These are phyloP conservation scores for Crepidotus variabilis DNA, from an alignment of 768 basidiomycete genomes.

Conservation along the genomic window DNA sequence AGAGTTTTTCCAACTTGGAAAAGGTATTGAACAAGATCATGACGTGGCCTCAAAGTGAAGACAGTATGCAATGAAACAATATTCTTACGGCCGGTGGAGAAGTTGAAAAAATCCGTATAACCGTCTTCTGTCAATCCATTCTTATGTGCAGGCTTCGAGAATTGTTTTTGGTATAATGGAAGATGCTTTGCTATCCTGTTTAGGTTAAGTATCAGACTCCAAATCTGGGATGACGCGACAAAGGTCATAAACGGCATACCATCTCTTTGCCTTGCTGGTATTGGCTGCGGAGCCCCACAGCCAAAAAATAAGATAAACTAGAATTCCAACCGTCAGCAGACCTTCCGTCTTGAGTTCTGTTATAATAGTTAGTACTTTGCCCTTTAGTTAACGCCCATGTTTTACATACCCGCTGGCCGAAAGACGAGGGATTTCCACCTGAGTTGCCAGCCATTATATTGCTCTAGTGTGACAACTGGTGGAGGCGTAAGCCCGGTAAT, in stretches of 20 bases:
- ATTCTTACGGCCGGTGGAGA: constrained; percentile 82
- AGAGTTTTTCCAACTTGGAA: constrained; percentile 62
- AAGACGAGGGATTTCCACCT: constrained; percentile 76
- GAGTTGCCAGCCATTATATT: constrained; percentile 76
- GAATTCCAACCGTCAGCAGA: constrained; percentile 46
- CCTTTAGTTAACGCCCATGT: neutral
- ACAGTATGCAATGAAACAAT: constrained; percentile 76
- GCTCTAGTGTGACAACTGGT: constrained; percentile 43
- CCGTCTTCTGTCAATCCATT: constrained; percentile 63
- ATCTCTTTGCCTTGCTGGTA: constrained; percentile 53
- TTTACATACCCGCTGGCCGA: constrained; percentile 66
- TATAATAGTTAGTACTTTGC: neutral
- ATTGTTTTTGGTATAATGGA: constrained; percentile 63
- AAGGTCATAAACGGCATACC: constrained; percentile 41
- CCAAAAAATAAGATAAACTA: constrained; percentile 54
- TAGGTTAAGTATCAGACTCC: constrained; percentile 6
- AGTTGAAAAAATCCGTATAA: constrained; percentile 76
- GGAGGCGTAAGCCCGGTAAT: constrained; percentile 50
- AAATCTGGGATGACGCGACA: neutral
- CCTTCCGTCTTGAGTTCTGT: constrained; percentile 67
- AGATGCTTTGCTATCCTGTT: constrained; percentile 59
- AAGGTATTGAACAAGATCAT: constrained; percentile 69
- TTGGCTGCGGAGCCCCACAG: constrained; percentile 63
- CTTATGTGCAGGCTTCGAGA: constrained; percentile 58
- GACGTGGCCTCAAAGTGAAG: constrained; percentile 75